These are phyloP conservation scores for Salix purpurea DNA, from an alignment of 345 rosid species.

Conservation along the genomic window DNA sequence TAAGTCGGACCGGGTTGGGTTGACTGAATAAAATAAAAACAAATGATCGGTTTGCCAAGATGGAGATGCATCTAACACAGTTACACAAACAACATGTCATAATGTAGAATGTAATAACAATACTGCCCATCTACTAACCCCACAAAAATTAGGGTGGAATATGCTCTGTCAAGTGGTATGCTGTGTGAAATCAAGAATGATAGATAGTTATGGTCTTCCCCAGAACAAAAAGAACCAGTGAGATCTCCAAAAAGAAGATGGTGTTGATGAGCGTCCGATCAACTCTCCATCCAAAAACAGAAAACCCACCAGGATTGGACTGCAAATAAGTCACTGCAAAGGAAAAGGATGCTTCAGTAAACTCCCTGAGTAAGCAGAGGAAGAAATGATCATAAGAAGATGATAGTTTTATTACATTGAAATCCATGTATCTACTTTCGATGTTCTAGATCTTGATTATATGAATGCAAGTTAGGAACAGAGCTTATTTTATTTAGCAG, in stretches of 20 bases:
- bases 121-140: not conserved
- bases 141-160: not conserved
- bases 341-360: not conserved
- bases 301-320: constrained; percentile 24
- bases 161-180: not conserved
- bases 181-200: not conserved
- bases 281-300: constrained; percentile 27
- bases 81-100: too few species aligned
- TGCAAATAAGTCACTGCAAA: constrained; percentile 24
- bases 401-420: not conserved
- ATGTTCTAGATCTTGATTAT: not conserved
- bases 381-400: not conserved
- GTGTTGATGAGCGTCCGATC: constrained; percentile 27
- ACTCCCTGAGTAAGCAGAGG: not conserved
- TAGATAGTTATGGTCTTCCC: constrained; percentile 21
- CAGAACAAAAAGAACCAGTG: constrained; percentile 31
- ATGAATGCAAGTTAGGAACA: not conserved
- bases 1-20: too few species aligned
- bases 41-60: too few species aligned
- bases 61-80: too few species aligned
- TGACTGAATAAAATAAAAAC: too few species aligned
- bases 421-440: not conserved
- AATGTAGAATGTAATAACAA: not conserved
- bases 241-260: constrained; percentile 26
- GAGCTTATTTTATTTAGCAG: not conserved